These are phyloP conservation scores for Lactarius tabidus DNA, from an alignment of 768 basidiomycete genomes.

Conservation along the genomic window DNA sequence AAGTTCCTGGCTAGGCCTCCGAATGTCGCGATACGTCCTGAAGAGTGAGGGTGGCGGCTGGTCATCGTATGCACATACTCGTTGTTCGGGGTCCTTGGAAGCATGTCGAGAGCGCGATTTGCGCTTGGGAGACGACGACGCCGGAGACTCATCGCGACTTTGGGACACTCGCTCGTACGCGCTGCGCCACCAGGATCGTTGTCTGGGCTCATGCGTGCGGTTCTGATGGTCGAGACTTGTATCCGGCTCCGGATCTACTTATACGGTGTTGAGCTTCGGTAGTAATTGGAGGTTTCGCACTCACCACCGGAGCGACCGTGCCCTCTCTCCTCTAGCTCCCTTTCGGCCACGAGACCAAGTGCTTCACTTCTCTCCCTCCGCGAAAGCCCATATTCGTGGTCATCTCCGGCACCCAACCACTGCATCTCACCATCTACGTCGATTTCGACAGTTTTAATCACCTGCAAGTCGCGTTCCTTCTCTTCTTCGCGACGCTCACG, in stretches of 20 bases:
- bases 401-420: constrained; percentile 49
- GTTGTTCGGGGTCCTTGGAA: constrained; percentile 26
- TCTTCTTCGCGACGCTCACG: constrained; percentile 10
- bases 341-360: constrained; percentile 50
- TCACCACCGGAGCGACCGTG: constrained; percentile 14
- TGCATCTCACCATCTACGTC: constrained; percentile 45
- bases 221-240: background rate
- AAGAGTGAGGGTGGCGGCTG: constrained; percentile 40
- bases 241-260: background rate
- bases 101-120: constrained; percentile 24
- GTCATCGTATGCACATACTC: constrained; percentile 34
- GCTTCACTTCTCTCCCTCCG: constrained; percentile 49
- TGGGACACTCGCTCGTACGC: constrained; percentile 25
- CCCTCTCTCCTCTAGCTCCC: constrained; percentile 43
- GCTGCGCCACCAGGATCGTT: constrained; percentile 25
- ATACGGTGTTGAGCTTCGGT: background rate
- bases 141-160: constrained; percentile 14
- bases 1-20: background rate
- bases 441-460: constrained; percentile 10
- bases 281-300: background rate
- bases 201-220: constrained; percentile 3
- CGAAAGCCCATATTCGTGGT: constrained; percentile 43
- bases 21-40: constrained; percentile 30
- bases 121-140: constrained; percentile 22
- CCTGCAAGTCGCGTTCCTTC: constrained; percentile 11